Conservation (phyloP, 108 stramenopile genomes). For the Nitzschia putrida region DNA sequence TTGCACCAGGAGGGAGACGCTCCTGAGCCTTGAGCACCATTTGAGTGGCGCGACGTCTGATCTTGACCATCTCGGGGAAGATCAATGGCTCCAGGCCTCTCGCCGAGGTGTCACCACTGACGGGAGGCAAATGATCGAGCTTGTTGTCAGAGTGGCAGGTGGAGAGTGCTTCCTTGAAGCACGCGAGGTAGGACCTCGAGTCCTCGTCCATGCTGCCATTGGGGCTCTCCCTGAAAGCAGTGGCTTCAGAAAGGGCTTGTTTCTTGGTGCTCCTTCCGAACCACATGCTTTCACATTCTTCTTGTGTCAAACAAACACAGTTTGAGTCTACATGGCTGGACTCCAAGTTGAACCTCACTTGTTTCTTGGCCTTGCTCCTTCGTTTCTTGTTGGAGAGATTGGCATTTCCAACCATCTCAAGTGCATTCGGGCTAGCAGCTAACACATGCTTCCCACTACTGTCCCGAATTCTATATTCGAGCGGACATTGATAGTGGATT, state of each 20-base stretch:
- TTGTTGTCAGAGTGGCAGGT: neutral
- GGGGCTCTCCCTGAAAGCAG: neutral
- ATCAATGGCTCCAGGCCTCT: slow-evolving; percentile 4
- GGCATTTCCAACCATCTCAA: no score
- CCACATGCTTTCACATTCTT: slow-evolving; percentile 3
- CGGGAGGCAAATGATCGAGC: neutral
- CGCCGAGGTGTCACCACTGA: slow-evolving; percentile 1
- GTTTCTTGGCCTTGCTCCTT: neutral
- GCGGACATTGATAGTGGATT: no score
- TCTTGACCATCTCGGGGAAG: slow-evolving; percentile 1
- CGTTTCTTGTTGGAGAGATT: neutral
- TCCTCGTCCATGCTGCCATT: neutral
- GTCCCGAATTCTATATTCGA: no score
- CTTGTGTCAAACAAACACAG: neutral
- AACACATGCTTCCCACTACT: no score
- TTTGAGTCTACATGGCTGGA: neutral
- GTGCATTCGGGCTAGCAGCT: no score
- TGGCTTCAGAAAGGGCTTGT: neutral
- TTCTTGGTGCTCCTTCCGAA: neutral
- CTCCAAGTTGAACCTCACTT: neutral
- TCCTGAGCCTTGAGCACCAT: slow-evolving; percentile 6
- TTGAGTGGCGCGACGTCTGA: neutral
- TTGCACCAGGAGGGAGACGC: neutral
- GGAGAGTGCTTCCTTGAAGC: slow-evolving; percentile 12
- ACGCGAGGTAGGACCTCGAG: neutral